Conservation (phyloP, 208 protist genomes). For the Crithidia sp. region DNA sequence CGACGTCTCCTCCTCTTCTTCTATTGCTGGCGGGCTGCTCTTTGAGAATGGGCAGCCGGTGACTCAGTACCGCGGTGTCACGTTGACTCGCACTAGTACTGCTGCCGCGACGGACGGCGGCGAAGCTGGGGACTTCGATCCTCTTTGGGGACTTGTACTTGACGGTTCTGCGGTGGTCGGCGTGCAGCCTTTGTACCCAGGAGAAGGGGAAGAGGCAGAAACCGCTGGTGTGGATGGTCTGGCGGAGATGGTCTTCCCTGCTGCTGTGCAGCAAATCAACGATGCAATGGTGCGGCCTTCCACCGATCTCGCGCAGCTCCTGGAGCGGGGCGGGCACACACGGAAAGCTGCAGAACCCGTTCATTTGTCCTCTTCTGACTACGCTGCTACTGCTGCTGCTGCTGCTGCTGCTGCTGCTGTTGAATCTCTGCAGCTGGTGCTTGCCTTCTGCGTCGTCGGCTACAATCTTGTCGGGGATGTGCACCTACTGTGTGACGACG, state of each 20-base stretch:
- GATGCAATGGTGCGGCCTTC: constrained; percentile 17
- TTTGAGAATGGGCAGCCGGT: constrained; percentile 9
- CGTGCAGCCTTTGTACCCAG: background rate
- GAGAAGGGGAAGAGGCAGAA: background rate
- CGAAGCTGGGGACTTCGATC: background rate
- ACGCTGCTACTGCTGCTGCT: too few species aligned
- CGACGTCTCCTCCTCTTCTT: background rate
- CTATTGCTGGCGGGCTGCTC: background rate
- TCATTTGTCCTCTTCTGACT: too few species aligned
- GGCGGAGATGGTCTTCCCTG: constrained; percentile 31
- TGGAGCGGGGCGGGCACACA: background rate
- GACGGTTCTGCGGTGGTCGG: constrained; percentile 23
- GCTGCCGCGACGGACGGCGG: background rate
- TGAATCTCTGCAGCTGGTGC: constrained; percentile 29
- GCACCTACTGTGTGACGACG: constrained; percentile 25
- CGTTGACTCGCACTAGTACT: constrained; percentile 3
- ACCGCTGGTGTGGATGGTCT: background rate
- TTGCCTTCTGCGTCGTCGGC: constrained; percentile 22
- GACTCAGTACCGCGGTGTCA: constrained; percentile 24
- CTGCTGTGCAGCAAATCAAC: constrained; percentile 33
- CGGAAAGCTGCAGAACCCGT: background rate
- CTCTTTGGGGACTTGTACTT: constrained; percentile 24
- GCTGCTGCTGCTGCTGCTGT: too few species aligned
- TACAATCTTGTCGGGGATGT: constrained; percentile 51
- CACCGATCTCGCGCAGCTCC: constrained; percentile 14